A percentile compares a stretch with the other conserved stretches of the same genome.
phyloP scores from a whole-genome alignment of 2,329 filamentous ascomycete species.

The Talaromyces piceae region DNA sequence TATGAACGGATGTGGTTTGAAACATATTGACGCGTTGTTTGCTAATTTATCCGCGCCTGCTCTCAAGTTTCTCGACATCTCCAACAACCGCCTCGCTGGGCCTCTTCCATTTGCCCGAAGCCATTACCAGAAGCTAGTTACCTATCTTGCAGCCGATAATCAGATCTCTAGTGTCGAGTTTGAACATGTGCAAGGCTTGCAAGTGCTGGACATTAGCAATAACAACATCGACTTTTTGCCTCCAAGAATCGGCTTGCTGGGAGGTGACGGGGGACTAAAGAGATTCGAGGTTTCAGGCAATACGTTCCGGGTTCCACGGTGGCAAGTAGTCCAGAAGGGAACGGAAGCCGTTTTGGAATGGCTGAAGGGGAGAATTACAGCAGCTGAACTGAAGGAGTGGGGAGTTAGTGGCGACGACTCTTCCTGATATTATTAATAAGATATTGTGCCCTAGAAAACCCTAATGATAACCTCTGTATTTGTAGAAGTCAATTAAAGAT shows the following conservation, averaged over 20 bases:
- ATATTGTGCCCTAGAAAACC: background rate
- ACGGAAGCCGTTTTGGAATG: slow-evolving; percentile 78
- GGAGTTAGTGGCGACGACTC: slow-evolving; percentile 21
- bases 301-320: slow-evolving; percentile 77
- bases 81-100: slow-evolving; percentile 68
- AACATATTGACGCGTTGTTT: slow-evolving; percentile 59
- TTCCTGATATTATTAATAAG: background rate
- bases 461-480: background rate
- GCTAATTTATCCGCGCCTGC: slow-evolving; percentile 62
- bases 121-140: slow-evolving; percentile 61
- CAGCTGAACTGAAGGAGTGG: slow-evolving; percentile 34
- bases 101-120: slow-evolving; percentile 59
- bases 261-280: slow-evolving; percentile 48
- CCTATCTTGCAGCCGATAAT: slow-evolving; percentile 72
- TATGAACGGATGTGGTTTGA: slow-evolving; percentile 66
- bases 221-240: slow-evolving; percentile 81
- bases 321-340: slow-evolving; percentile 75
- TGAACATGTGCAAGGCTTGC: slow-evolving; percentile 65
- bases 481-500: background rate
- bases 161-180: slow-evolving; percentile 65
- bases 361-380: slow-evolving; percentile 67
- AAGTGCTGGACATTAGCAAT: slow-evolving; percentile 69
- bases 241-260: slow-evolving; percentile 69
- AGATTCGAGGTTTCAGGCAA: slow-evolving; percentile 76
- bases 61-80: slow-evolving; percentile 71